Base-by-base conservation (phyloP, 1,139 yeast species). In the Geotrichum macrosporum region DNA sequence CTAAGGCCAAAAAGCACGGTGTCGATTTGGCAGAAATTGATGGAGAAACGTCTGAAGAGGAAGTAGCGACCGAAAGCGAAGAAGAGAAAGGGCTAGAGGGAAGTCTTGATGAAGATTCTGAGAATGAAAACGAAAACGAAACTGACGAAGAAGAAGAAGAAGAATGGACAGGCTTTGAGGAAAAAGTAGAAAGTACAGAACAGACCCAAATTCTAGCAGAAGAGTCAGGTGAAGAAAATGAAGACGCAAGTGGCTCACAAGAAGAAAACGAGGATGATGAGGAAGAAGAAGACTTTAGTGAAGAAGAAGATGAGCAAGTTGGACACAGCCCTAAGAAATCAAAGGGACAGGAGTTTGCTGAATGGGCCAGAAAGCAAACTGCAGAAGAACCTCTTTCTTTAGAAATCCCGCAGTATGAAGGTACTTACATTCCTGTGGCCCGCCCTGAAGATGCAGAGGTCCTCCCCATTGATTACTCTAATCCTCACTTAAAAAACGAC, bases 401-500 rank as follows among this genome's bases (percentile, higher is more conserved):
- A 10, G 64, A 63, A 26, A 54, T 63, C 0, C 71, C 71, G 2
- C 50, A 56, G 31, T 61, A 54, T 40, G 50, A 60, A 4, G 64
- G 63, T 4, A 56, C 57, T 12, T 68, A 69, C 42, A 55, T 53
- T 9, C 71, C 65, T 42, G 37, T 56, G 4, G 66, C 64, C 38
- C 59, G 71, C 29, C 57, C 65, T 24, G 63, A 66, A 54, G 69
- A 69, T 54, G 52, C 55, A 5, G 68, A 64, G 20, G 59, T 58
- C 4, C 60, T 63, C 2, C 67, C 74, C 46, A 61, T 60, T 41
- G 88, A 84, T 68, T 81, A 50, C 73, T 66, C 79, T 16, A 45
- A 47, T 15, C 24, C 49, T 12, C 46, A 46, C 20, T 5, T 41
- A 16, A 41, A 36, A 8, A 36, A 18, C n/a, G 65, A 74, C 35